Evolutionary conservation across 208 protist genomes (phyloP), one percentile per base, ranked within the genome.

Genomic region (Blastocrithidia nonstop): DNA sequence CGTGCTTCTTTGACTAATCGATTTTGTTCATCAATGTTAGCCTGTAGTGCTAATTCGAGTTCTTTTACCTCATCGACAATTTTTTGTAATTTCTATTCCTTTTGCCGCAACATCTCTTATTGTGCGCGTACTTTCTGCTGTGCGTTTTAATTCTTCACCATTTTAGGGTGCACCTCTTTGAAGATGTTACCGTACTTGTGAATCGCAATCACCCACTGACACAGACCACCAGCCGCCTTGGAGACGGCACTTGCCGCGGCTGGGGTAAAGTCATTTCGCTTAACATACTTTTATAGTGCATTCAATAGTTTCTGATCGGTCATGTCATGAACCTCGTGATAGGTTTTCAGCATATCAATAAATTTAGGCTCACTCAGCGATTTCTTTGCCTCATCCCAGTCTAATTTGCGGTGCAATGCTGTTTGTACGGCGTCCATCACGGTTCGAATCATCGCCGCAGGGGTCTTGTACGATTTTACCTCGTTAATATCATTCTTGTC

Each of bases 161-260:
- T 94, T 67, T 98, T 98, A 1, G 97, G 97, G 45, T 94, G 82
- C 19, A 99, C 96, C 50, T 97, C 89, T 54, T 96, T 94, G 66
- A 83, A 95, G 43, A 98, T 89, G 47, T 93, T 80, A 27, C 86
- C 95, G 61, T 96, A 99, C 52, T 94, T 88, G 58, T 98, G 81
- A 66, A 99, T 98, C 19, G 96, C 96, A 47, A 94, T 83, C 15
- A 98, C 94, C 97, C 97, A 99, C 75, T 96, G 73, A 65, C 94
- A 98, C 6, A 99, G 62, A 24, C 90, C 92, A 57, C 79, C 82
- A 11, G 88, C 93, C 9, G 97, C 96, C 42, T 79, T 83, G 2
- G 96, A 99, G 45, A 97, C 94, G n/a, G 78, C 73, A 33, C 66
- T 74, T 37, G 89, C 85, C 16, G 76, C 70, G 1, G 77, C 71